Percentiles rank a stretch among this genome's conserved stretches.
These are phyloP conservation scores for Turritis glabra DNA, from an alignment of 345 rosid species.

Conservation along the genomic window DNA sequence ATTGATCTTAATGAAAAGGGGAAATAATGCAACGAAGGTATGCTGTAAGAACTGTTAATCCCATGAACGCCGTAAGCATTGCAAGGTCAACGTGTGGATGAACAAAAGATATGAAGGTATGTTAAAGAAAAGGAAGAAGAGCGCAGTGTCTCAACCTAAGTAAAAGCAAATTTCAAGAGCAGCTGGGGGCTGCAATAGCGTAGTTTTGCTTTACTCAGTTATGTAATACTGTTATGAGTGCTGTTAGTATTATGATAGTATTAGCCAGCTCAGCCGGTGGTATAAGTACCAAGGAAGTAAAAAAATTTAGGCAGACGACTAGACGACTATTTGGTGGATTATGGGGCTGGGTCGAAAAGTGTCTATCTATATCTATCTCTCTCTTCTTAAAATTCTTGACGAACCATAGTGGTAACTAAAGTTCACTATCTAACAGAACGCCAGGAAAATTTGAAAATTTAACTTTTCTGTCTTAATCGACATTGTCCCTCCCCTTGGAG, in stretches of 20 bases:
- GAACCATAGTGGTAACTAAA: not conserved
- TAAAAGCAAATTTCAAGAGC: not conserved
- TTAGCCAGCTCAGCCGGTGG: not conserved
- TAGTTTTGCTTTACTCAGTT: constrained; percentile 1
- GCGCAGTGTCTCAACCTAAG: not conserved
- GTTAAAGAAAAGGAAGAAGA: not conserved
- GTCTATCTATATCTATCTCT: not conserved
- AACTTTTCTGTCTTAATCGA: not conserved
- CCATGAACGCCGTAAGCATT: not conserved
- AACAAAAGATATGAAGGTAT: not conserved
- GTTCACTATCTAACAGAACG: not conserved
- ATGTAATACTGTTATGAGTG: not conserved
- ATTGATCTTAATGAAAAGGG: not conserved
- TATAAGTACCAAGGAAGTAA: not conserved
- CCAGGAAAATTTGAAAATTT: not conserved
- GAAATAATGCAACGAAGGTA: constrained; percentile 4
- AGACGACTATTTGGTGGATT: not conserved
- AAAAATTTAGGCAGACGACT: not conserved
- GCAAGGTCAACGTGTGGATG: not conserved
- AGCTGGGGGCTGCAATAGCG: not conserved
- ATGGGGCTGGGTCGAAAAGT: not conserved
- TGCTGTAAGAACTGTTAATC: not conserved
- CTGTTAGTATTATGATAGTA: not conserved
- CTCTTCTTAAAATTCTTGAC: not conserved
- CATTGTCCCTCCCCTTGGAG: not conserved